phyloP scores from a whole-genome alignment of 208 protist genomes.

The Cochliopodium minus region DNA sequence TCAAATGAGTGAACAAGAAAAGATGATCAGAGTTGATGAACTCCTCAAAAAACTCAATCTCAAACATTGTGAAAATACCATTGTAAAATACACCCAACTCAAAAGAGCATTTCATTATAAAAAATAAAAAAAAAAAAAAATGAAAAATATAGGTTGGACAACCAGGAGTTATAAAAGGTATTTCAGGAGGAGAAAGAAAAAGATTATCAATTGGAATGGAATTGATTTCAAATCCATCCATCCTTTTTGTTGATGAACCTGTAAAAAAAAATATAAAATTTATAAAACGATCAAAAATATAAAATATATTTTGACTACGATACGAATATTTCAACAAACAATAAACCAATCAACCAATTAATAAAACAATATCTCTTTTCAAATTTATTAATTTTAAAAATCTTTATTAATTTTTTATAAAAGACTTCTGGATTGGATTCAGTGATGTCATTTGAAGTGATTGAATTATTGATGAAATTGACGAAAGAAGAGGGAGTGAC shows the following conservation, averaged over 20 bases:
- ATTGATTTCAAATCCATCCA: background rate
- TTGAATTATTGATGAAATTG: slow-evolving; percentile 48
- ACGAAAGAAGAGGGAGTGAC: slow-evolving; percentile 44
- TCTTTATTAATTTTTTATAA: background rate
- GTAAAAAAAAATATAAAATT: too few relatives aligned
- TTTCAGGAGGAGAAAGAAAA: slow-evolving; percentile 16
- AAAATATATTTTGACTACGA: too few relatives aligned
- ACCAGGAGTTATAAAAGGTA: too few relatives aligned
- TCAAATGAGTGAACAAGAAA: slow-evolving; percentile 42
- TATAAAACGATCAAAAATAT: too few relatives aligned
- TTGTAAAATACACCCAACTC: too few relatives aligned
- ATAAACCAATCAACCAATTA: too few relatives aligned
- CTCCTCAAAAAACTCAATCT: slow-evolving; percentile 44
- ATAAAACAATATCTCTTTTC: too few relatives aligned
- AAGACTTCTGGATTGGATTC: slow-evolving; percentile 42
- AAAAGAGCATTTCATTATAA: too few relatives aligned
- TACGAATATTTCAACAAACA: too few relatives aligned
- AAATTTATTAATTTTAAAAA: slow-evolving; percentile 13
- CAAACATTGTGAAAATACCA: slow-evolving; percentile 38
- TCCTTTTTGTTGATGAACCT: slow-evolving; percentile 22
- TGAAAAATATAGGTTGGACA: too few relatives aligned
- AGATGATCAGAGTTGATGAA: slow-evolving; percentile 37
- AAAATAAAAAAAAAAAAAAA: too few relatives aligned
- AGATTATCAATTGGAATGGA: slow-evolving; percentile 4
- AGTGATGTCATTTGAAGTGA: slow-evolving; percentile 50